Base-by-base conservation (phyloP, 352 stramenopile genomes). In the Phytophthora cajani region DNA sequence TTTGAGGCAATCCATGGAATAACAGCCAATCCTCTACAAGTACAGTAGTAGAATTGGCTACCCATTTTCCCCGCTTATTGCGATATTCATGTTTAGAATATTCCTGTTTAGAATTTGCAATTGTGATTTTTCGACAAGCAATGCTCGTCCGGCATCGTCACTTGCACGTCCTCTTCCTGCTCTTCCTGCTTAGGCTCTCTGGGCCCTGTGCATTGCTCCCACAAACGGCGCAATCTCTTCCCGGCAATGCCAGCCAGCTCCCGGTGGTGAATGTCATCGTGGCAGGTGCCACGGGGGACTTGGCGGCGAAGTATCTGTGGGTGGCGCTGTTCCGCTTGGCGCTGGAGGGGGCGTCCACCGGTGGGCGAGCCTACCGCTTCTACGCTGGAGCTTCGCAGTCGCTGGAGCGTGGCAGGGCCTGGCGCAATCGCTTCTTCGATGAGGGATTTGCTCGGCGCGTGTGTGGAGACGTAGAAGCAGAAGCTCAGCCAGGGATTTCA, bases 251-350 rank as follows among this genome's bases (percentile, higher is more conserved):
- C 3, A 52, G 58, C 32, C 32, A 4, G 1, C 42, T 52, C 2
- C 53, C 75, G 62, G 58, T 80, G 38, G 61, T 87, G 19, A 79
- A 74, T 33, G 70, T 92, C 21, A 64, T 95, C 8, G 54, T 96
- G 30, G 58, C 88, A 4, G 88, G 87, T 21, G 87, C 85, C 19
- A 96, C 88, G 4, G 88, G 88, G 21, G 88, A 95, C 71, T 76
- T 96, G 52, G 86, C 89, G n/a, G 64, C 82, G 16, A 95, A 95
- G 52, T 95, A 95, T 79, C 71, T 96, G 40, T 96, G 89, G 88
- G 80, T 87, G 10, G 73, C 87, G n/a, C 71, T 81, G 52, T 89
- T 93, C 61, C 85, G 83, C 0, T 58, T 94, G 53, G 80, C 82
- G 10, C 60, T 88, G 12, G 54, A 89, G 19, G 61, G 62, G 3